These are phyloP conservation scores for Leccinum sublutescens DNA, from an alignment of 768 basidiomycete genomes.

Conservation along the genomic window DNA sequence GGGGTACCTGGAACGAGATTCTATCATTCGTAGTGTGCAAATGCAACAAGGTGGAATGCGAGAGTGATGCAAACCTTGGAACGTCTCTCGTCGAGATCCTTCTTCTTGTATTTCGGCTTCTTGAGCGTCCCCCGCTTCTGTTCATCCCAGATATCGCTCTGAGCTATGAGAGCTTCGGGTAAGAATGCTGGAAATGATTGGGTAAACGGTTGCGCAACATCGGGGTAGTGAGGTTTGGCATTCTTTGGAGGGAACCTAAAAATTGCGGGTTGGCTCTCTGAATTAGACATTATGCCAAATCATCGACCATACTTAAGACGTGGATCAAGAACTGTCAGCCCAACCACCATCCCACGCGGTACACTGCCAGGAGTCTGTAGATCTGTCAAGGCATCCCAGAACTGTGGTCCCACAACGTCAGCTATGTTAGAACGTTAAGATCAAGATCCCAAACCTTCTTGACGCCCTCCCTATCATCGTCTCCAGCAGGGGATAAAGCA, in stretches of 20 bases:
- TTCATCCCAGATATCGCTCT: constrained; percentile 71
- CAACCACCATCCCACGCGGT: constrained; percentile 73
- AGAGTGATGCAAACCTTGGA: constrained; percentile 50
- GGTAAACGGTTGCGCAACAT: constrained; percentile 24
- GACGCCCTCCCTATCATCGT: constrained; percentile 54
- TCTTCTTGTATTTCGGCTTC: constrained; percentile 73
- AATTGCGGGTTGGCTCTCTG: not conserved
- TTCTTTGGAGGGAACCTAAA: constrained; percentile 83
- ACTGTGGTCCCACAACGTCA: constrained; percentile 15
- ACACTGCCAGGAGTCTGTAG: constrained; percentile 65
- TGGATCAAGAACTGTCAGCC: constrained; percentile 82
- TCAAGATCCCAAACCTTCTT: constrained; percentile 43
- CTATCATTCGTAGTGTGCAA: constrained; percentile 37
- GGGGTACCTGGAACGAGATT: constrained; percentile 75
- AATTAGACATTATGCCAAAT: not conserved
- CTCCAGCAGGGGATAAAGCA: constrained; percentile 48
- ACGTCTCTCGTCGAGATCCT: constrained; percentile 82
- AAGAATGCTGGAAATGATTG: constrained; percentile 34
- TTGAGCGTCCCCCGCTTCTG: constrained; percentile 50
- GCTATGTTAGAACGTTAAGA: not conserved
- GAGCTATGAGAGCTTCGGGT: constrained; percentile 59
- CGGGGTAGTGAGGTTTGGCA: constrained; percentile 42
- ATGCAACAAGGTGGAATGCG: not conserved
- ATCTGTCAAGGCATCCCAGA: constrained; percentile 59
- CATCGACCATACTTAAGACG: constrained; percentile 63